Evolutionary conservation across 169 alveolate species (phyloP), one percentile per base, ranked within the genome.

Genomic region (Cyclospora cayetanensis): DNA sequence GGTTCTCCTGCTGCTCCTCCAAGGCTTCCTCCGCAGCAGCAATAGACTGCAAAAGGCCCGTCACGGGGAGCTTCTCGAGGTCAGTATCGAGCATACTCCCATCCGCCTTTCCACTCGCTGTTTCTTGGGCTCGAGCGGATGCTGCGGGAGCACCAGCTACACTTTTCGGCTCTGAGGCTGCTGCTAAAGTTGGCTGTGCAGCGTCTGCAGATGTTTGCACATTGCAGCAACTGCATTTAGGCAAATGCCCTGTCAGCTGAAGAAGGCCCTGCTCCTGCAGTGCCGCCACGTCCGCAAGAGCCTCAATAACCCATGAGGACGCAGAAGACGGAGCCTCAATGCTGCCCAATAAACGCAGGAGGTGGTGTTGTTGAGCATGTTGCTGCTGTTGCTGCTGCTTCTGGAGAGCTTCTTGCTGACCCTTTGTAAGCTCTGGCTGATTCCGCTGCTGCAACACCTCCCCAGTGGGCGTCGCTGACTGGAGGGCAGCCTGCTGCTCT

Each of bases 201-300:
- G 52, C 29, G 4, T 31, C n/a, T 22, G 60, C 52, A 2, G 25
- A 52, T 12, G 34, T 12, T 20, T 52, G 35, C n/a, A n/a, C n/a
- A n/a, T n/a, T n/a, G n/a, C n/a, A n/a, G n/a, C n/a, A n/a, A n/a
- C n/a, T n/a, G n/a, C n/a, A n/a, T n/a, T n/a, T n/a, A n/a, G n/a
- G n/a, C n/a, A n/a, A n/a, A n/a, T n/a, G n/a, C n/a, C n/a, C n/a
- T 35, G 60, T 25, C n/a, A 72, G 60, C 60, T 72, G 34, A 11
- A 72, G 84, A 20, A 72, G 34, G 34, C 84, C 84, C 55, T 72
- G 60, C 55, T 72, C 63, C 84, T 72, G 60, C 55, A 72, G 37
- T 27, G 84, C 84, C 34, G 41, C 60, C 52, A 72, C 4, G 34
- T 72, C 84, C 5, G 84, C 84, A 35, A 72, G 29, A 1, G 60